Evolutionary conservation across 2,329 filamentous ascomycete genomes (phyloP).

Genomic region (Emydomyces testavorans): DNA sequence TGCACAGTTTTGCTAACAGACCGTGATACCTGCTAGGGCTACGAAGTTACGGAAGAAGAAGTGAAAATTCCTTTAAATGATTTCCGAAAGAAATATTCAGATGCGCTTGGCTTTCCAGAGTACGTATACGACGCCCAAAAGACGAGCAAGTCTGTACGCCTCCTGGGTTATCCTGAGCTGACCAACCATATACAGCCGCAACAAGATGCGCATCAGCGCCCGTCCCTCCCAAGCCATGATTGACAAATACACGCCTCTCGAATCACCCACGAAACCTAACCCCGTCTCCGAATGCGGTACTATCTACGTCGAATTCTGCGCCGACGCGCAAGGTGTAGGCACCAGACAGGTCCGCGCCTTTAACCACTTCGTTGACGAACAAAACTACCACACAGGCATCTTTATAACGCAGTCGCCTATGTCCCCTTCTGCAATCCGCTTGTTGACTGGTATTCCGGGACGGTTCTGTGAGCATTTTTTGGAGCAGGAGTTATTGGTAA

Average conservation of each 20-base stretch:
- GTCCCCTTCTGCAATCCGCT: constrained; percentile 76
- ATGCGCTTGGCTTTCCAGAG: constrained; percentile 63
- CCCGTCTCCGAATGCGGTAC: constrained; percentile 64
- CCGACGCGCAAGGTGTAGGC: constrained; percentile 61
- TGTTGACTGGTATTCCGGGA: constrained; percentile 64
- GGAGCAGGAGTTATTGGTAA: constrained; percentile 90
- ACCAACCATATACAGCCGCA: constrained; percentile 49
- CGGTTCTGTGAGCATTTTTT: constrained; percentile 88
- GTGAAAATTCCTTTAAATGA: constrained; percentile 73
- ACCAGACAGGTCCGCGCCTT: constrained; percentile 88
- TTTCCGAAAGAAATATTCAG: constrained; percentile 62
- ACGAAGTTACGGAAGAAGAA: constrained; percentile 82
- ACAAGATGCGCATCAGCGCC: constrained; percentile 76
- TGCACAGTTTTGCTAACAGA: background rate
- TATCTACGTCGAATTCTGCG: constrained; percentile 87
- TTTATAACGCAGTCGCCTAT: constrained; percentile 75
- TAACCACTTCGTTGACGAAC: constrained; percentile 65
- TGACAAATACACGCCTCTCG: constrained; percentile 64
- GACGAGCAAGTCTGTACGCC: background rate
- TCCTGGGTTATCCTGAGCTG: constrained; percentile 11
- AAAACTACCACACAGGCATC: constrained; percentile 80
- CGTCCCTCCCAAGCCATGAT: constrained; percentile 76
- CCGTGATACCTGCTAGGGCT: constrained; percentile 54
- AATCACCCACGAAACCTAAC: constrained; percentile 57
- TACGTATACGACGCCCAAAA: constrained; percentile 37